Evolutionary conservation across 2,329 filamentous ascomycete species (phyloP).

Genomic region (Fusarium piperis): DNA sequence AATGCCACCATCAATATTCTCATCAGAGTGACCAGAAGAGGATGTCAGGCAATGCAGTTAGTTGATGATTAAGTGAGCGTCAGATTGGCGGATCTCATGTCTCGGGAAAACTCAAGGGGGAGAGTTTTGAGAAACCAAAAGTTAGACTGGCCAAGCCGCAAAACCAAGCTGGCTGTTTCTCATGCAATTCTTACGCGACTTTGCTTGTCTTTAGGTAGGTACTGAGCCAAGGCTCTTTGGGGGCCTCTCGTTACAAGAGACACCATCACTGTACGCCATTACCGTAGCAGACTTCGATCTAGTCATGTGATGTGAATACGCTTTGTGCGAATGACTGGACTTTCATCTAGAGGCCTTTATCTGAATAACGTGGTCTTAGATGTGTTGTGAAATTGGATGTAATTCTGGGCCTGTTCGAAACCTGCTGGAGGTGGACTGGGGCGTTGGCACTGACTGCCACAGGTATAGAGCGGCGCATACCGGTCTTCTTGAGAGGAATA

Average conservation of each 20-base stretch:
- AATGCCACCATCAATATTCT: not conserved
- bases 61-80: not conserved
- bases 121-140: not conserved
- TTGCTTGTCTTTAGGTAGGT: not conserved
- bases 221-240: not conserved
- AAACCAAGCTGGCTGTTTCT: not conserved
- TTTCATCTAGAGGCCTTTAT: not conserved
- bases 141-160: not conserved
- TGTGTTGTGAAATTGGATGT: not conserved
- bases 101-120: not conserved
- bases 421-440: not conserved
- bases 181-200: not conserved
- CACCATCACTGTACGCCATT: not conserved
- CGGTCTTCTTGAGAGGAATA: not conserved
- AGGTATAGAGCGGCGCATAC: not conserved
- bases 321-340: not conserved
- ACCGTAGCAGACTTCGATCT: not conserved
- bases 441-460: not conserved
- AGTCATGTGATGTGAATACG: not conserved
- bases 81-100: not conserved
- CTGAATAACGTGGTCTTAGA: not conserved
- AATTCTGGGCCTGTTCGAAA: not conserved
- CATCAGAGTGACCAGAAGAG: not conserved
- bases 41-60: not conserved
- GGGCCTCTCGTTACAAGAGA: not conserved